A percentile compares a stretch with the other conserved stretches of the same genome.
phyloP scores from a whole-genome alignment of 2,329 filamentous ascomycete species.

The Penicillium sp. region DNA sequence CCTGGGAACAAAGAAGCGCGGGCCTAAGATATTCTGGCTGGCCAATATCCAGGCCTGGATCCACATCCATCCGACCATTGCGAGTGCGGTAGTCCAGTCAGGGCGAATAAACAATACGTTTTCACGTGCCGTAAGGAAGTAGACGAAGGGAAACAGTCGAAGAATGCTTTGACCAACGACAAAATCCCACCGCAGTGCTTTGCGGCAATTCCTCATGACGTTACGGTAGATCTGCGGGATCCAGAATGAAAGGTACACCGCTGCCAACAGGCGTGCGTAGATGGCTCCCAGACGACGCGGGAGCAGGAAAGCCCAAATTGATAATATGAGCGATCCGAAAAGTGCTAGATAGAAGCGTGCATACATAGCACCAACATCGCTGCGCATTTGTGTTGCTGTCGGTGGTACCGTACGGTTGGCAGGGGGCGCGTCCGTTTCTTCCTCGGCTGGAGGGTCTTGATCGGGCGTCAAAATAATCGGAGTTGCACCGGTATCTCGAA shows the following conservation, averaged over 20 bases:
- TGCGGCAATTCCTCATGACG: slow-evolving; percentile 82
- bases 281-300: slow-evolving; percentile 51
- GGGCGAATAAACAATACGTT: slow-evolving; percentile 78
- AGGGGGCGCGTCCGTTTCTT: slow-evolving; percentile 35
- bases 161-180: slow-evolving; percentile 78
- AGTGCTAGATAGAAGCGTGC: slow-evolving; percentile 61
- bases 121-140: slow-evolving; percentile 74
- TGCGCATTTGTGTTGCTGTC: slow-evolving; percentile 36
- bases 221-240: slow-evolving; percentile 89
- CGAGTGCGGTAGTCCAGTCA: slow-evolving; percentile 62
- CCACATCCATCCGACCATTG: slow-evolving; percentile 78
- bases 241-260: slow-evolving; percentile 87
- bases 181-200: slow-evolving; percentile 87
- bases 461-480: slow-evolving; percentile 60
- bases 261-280: slow-evolving; percentile 62
- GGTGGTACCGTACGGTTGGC: slow-evolving; percentile 35
- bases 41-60: slow-evolving; percentile 74
- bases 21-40: slow-evolving; percentile 80
- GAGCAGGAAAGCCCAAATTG: slow-evolving; percentile 58
- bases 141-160: slow-evolving; percentile 74
- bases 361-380: slow-evolving; percentile 58
- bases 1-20: slow-evolving; percentile 76
- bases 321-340: slow-evolving; percentile 57
- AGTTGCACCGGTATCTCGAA: slow-evolving; percentile 49
- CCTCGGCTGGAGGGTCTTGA: slow-evolving; percentile 51